Conservation (phyloP, 2,329 filamentous ascomycete species). For the Trichophyton schoenleinii region DNA sequence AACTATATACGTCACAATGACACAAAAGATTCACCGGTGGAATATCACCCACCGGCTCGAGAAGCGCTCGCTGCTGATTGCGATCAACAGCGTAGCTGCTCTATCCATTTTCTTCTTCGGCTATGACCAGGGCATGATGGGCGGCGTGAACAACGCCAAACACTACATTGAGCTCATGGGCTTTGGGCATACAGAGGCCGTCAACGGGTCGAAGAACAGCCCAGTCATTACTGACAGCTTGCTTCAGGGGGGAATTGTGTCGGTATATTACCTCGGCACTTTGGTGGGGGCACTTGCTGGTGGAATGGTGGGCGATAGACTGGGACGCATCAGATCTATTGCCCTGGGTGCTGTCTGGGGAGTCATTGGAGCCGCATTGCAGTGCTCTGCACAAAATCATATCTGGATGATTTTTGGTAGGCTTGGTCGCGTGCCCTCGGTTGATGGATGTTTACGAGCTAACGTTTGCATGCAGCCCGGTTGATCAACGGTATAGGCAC, state of each 20-base stretch:
- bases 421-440: slow-evolving; percentile 14
- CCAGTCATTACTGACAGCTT: slow-evolving; percentile 48
- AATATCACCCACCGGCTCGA: slow-evolving; percentile 44
- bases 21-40: slow-evolving; percentile 15
- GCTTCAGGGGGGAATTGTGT: slow-evolving; percentile 52
- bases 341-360: slow-evolving; percentile 47
- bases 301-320: not conserved
- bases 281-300: slow-evolving; percentile 50
- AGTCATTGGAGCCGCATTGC: slow-evolving; percentile 49
- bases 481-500: slow-evolving; percentile 54
- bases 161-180: slow-evolving; percentile 54
- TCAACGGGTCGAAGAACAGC: slow-evolving; percentile 28
- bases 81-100: slow-evolving; percentile 51
- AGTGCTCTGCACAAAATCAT: slow-evolving; percentile 53
- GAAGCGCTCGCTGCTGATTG: slow-evolving; percentile 45
- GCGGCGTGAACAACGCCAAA: slow-evolving; percentile 53
- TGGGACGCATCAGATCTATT: slow-evolving; percentile 39
- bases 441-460: not conserved
- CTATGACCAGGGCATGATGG: slow-evolving; percentile 45
- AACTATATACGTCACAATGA: not conserved
- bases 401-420: slow-evolving; percentile 57
- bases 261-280: slow-evolving; percentile 48
- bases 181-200: slow-evolving; percentile 47
- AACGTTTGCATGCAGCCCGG: slow-evolving; percentile 31
- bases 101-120: slow-evolving; percentile 58